phyloP scores from a whole-genome alignment of 768 basidiomycete species.

The Termitomyces sp. region DNA sequence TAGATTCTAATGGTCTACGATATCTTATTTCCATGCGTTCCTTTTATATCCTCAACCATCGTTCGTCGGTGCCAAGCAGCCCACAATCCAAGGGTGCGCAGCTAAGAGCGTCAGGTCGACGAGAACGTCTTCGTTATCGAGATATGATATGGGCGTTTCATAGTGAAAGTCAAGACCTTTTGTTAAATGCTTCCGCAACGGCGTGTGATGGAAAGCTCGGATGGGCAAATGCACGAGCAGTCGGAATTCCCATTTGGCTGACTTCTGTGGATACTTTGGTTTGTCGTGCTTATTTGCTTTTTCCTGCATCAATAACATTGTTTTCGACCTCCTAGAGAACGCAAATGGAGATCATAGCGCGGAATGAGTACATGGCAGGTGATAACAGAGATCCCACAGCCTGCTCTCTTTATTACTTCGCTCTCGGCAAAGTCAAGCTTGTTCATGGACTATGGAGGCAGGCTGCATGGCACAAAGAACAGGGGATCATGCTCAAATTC shows the following conservation, averaged over 20 bases:
- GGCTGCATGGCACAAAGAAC: constrained; percentile 91
- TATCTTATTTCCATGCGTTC: constrained; percentile 93
- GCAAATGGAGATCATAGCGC: constrained; percentile 85
- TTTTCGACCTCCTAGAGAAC: constrained; percentile 49
- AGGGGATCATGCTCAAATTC: constrained; percentile 87
- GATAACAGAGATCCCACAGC: constrained; percentile 85
- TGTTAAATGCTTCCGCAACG: constrained; percentile 66
- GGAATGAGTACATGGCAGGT: constrained; percentile 89
- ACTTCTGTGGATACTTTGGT: constrained; percentile 79
- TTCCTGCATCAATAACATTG: constrained; percentile 1
- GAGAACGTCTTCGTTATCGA: constrained; percentile 83
- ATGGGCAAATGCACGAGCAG: constrained; percentile 84
- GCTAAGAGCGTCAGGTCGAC: constrained; percentile 50
- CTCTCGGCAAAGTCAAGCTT: constrained; percentile 86
- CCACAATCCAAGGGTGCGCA: constrained; percentile 41
- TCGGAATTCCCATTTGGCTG: constrained; percentile 90
- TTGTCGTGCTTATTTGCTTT: constrained; percentile 24
- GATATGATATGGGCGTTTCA: constrained; percentile 98
- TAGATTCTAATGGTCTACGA: constrained; percentile 90
- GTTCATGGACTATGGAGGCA: constrained; percentile 97
- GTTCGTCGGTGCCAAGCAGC: constrained; percentile 50
- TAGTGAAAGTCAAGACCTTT: constrained; percentile 88
- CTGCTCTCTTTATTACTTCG: constrained; percentile 93
- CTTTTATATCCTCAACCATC: constrained; percentile 81
- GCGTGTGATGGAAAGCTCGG: constrained; percentile 84